Evolutionary conservation across 768 basidiomycete genomes (phyloP), one percentile per base, ranked within the genome.

Genomic region (Lentinula boryana): DNA sequence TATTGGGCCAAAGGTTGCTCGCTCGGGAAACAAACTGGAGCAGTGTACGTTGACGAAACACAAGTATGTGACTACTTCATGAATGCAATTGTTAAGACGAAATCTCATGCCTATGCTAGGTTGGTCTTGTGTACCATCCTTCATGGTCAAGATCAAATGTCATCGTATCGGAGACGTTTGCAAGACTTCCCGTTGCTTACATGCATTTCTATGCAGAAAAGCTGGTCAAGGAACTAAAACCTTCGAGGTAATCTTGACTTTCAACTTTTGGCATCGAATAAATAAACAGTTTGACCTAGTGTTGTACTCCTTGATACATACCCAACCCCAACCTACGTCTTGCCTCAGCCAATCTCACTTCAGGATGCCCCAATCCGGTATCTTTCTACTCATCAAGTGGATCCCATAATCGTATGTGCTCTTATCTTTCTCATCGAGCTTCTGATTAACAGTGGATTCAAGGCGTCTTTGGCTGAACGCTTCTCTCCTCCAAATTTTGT

Each of bases 401-500:
- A 43, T 64, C 15, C 41, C 54, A 35, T 48, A 46, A 58, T 38
- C 9, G 50, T 44, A 10, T 35, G 44, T 59, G 6, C 18, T 32
- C 13, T 21, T 51, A 52, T 38, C 58, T 50, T 65, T 52, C 56
- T 40, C 58, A 23, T 40, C 38, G 9, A 56, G 12, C 21, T 23
- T 40, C 61, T 35, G 18, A 32, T 59, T 21, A 41, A 51, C 2
- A 23, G 50, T 27, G 15, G n/a, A 52, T 36, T 44, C 9, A 35
- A 83, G 80, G 68, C 70, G 60, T 62, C 68, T 3, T 65, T 70
- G 18, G 71, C 75, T 0, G 64, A 76, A 54, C 68, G 68, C 1
- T 85, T 85, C 57, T 66, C 75, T 2, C 80, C 85, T 3, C 86
- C 86, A 15, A 87, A 87, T 63, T 73, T 87, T 36, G 67, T 85